Evolutionary conservation across 2,329 filamentous ascomycete genomes (phyloP).

Genomic region (Fusarium tjaetaba): DNA sequence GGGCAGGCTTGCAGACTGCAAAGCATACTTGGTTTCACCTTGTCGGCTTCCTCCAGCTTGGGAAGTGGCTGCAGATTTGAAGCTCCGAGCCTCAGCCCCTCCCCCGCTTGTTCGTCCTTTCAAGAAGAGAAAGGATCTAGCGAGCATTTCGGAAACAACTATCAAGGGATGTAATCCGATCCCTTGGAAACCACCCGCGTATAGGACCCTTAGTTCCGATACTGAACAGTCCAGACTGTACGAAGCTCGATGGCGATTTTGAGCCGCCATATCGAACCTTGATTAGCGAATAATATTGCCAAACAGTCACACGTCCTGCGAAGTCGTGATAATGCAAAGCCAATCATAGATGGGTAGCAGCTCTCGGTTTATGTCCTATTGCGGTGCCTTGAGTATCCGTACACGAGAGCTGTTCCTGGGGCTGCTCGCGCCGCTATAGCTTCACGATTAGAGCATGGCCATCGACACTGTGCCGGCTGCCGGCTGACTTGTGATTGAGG

Average conservation of each 20-base stretch:
- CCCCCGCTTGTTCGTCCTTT: not conserved
- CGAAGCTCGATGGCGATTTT: not conserved
- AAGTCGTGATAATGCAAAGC: too few relatives aligned
- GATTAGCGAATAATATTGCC: not conserved
- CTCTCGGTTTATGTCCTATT: not conserved
- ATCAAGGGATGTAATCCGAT: not conserved
- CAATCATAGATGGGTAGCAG: not conserved
- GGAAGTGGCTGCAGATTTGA: not conserved
- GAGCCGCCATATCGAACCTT: not conserved
- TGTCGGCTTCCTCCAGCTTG: too few relatives aligned
- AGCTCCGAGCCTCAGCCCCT: not conserved
- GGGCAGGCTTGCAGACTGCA: not conserved
- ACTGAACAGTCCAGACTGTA: not conserved
- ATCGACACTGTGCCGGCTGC: too few relatives aligned
- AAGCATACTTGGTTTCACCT: not conserved
- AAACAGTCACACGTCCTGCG: not conserved
- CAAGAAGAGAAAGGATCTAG: too few relatives aligned
- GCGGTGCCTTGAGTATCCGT: rapidly evolving
- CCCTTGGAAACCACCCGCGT: not conserved
- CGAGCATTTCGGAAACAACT: not conserved
- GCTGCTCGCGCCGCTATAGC: too few relatives aligned
- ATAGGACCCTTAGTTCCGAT: not conserved
- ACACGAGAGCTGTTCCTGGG: too few relatives aligned
- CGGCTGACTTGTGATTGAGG: rapidly evolving
- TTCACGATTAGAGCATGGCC: not conserved